These are phyloP conservation scores for Trametes cubensis DNA, from an alignment of 768 basidiomycete genomes.

Conservation along the genomic window DNA sequence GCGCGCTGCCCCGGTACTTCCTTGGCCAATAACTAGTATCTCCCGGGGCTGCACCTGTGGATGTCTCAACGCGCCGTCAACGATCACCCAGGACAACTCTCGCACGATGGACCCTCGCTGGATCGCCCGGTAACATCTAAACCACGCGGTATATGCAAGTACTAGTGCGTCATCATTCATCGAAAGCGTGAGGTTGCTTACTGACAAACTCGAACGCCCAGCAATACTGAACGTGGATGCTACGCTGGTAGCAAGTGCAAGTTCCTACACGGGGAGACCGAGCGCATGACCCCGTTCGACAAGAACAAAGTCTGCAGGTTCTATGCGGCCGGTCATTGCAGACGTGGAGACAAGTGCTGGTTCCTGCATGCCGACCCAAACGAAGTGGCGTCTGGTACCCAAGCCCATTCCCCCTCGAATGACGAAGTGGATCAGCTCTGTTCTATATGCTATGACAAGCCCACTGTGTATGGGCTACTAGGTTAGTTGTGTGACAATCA, in stretches of 20 bases:
- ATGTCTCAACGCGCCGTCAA: constrained; percentile 7
- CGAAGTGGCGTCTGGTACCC: constrained; percentile 1
- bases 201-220: neutral
- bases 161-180: constrained; percentile 42
- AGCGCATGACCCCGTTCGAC: constrained; percentile 68
- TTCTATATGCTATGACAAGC: constrained; percentile 76
- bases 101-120: neutral
- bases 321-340: constrained; percentile 71
- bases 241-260: constrained; percentile 71
- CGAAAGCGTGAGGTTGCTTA: too few species aligned
- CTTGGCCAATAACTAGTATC: neutral
- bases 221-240: constrained; percentile 62
- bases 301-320: constrained; percentile 69
- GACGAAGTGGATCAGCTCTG: constrained; percentile 57
- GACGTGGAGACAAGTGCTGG: constrained; percentile 73
- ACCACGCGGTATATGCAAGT: constrained; percentile 70
- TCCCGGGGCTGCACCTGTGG: neutral
- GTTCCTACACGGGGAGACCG: constrained; percentile 64
- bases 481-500: constrained; percentile 38
- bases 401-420: constrained; percentile 14
- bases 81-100: neutral
- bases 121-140: constrained; percentile 69
- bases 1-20: neutral
- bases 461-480: constrained; percentile 67
- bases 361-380: constrained; percentile 58